These are phyloP conservation scores for Chaetomium sp. DNA, from an alignment of 2,329 filamentous ascomycete species.

Conservation along the genomic window DNA sequence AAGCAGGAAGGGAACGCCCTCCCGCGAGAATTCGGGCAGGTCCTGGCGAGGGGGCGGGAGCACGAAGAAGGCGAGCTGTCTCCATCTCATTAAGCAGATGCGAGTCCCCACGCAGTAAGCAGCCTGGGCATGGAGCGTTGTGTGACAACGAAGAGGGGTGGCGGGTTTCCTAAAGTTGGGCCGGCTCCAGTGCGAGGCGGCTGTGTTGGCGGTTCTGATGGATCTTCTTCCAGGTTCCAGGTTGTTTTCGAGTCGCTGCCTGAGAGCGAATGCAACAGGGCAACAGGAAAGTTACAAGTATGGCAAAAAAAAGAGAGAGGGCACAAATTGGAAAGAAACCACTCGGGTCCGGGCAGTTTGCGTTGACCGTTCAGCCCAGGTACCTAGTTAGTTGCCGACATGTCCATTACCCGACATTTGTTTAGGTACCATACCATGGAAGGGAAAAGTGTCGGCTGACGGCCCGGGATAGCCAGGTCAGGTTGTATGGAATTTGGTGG, in stretches of 20 bases:
- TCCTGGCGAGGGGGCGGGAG: background rate
- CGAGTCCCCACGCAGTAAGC: conserved; percentile 9
- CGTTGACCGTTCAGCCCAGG: background rate
- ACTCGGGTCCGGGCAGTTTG: background rate
- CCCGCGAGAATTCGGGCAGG: background rate
- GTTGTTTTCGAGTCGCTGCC: background rate
- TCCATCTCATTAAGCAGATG: background rate
- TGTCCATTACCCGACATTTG: background rate
- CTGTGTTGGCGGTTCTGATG: background rate
- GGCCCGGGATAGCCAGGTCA: too few relatives aligned
- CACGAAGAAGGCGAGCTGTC: background rate
- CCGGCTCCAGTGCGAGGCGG: background rate
- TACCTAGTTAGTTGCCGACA: background rate
- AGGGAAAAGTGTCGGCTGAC: background rate
- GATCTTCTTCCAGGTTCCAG: too few relatives aligned
- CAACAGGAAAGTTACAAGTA: too few relatives aligned
- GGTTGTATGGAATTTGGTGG: background rate
- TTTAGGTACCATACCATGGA: background rate
- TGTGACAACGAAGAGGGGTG: conserved; percentile 21
- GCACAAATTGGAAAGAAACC: background rate
- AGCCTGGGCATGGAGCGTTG: background rate
- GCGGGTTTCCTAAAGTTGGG: background rate
- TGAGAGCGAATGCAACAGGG: conserved; percentile 2
- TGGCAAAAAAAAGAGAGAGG: background rate
- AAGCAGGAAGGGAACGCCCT: background rate